Conservation (phyloP, 169 alveolate genomes). For the Plasmodium falciparum region DNA sequence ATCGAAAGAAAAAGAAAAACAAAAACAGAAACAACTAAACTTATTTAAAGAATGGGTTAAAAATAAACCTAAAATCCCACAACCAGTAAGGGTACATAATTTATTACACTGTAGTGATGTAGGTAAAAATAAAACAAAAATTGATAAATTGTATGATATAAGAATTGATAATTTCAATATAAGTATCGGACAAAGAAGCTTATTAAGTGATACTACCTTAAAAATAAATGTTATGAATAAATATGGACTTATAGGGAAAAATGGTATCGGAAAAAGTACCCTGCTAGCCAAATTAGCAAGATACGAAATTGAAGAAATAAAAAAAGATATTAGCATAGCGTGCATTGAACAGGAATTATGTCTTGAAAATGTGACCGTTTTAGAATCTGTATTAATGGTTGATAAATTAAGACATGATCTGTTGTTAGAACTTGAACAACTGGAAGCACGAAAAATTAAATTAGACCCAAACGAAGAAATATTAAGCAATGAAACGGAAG, state of each 20-base stretch:
- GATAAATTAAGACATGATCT: constrained; percentile 94
- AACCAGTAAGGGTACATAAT: constrained; percentile 85
- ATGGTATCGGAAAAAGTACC: constrained; percentile 98
- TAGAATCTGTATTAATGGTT: constrained; percentile 93
- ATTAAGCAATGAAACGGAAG: not conserved
- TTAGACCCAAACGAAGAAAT: constrained; percentile 1
- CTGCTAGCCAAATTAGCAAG: constrained; percentile 95
- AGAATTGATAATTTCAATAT: constrained; percentile 90
- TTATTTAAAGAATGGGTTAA: constrained; percentile 89
- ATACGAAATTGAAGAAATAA: constrained; percentile 95
- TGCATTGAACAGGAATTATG: constrained; percentile 95
- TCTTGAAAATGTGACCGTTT: constrained; percentile 90
- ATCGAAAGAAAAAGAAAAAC: constrained; percentile 81
- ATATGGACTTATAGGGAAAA: constrained; percentile 97
- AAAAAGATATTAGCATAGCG: constrained; percentile 92
- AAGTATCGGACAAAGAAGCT: constrained; percentile 95
- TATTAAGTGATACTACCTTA: constrained; percentile 93
- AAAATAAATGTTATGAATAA: constrained; percentile 93
- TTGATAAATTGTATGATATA: constrained; percentile 85
- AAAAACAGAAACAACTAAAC: constrained; percentile 83
- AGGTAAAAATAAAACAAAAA: constrained; percentile 74
- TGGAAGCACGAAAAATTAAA: constrained; percentile 78
- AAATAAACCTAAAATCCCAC: constrained; percentile 87
- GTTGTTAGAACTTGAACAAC: constrained; percentile 88
- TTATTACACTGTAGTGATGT: constrained; percentile 54